Evolutionary conservation across 306 rosid species (phyloP), one percentile per base, ranked within the genome.

Genomic region (Acacia confusa): DNA sequence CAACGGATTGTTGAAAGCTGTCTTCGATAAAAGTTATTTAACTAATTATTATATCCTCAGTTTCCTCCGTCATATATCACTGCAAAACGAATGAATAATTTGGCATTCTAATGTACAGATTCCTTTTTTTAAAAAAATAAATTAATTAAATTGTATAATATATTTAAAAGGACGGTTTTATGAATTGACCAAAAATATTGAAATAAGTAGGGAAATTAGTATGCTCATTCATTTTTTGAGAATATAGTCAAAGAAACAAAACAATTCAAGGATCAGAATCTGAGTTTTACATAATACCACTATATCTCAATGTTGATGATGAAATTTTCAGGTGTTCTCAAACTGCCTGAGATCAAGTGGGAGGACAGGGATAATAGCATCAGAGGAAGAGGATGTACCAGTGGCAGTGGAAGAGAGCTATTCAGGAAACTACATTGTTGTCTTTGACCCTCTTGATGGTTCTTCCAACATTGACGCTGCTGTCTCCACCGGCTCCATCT

Each of bases 361-460:
- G 71, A 82, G 99, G 84, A 96, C 98, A 38, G 99, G 98, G 55
- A 93, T 96, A 53, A 96, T 96, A 89, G 99, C 99, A 40, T 96
- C 98, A 13, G 99, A 96, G 88, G 99, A 96, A 87, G 99, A 93
- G 86, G 99, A 96, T 63, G 99, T 96, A 50, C 98, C 99, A 0
- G 98, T 96, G 27, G 99, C 98, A 16, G 99, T 96, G 73, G 99
- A 96, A 85, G 99, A 96, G 89, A 93, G 98, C 87, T 96, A 92
- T 80, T 96, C 99, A 4, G 99, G 99, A 0, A 96, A 96, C 88
- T 96, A 96, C 89, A 88, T 93, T 79, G 99, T 89, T 3, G 99
- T 96, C 11, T 96, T 96, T 53, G 99, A 96, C 72, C 99, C 99
- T 32, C 97, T 96, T 58, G 99, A 96, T 79, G 99, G 99, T 3